Base-by-base conservation (phyloP, 306 rosid genomes). In the Prunus kanzakura region DNA sequence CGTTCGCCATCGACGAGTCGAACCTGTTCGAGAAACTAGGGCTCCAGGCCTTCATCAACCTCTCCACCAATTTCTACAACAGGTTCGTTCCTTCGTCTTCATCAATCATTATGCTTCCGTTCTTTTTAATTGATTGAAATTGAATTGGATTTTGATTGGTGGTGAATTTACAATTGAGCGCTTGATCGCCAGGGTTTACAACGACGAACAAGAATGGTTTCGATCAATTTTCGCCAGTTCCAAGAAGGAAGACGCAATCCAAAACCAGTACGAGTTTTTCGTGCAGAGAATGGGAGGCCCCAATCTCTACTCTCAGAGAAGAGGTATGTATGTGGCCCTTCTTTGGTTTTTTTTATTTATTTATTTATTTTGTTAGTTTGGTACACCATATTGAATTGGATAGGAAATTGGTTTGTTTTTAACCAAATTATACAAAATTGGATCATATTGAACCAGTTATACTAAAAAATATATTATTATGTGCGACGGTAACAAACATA, bases 221-320 rank as follows among this genome's bases (percentile, higher is more conserved):
- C 87, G 89, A 54, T 85, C 88, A 5, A 90, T 92, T 51, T 95
- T 95, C 46, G 92, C 76, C 4, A 85, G 69, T 30, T 89, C 93
- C 2, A 85, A 89, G 50, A 95, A 88, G 81, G 88, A 90, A 49
- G 83, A 84, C 8, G 92, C 99, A 41, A 90, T 95, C 45, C 92
- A 89, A 65, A 95, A 95, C 38, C 96, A 95, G 35, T 95, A 92
- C 72, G 93, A 95, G 81, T 95, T 95, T 49, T 80, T 95, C n/a
- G 92, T 88, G 19, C 96, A 92, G 78, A 84, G 93, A 80, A 87
- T 90, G 96, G 97, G 97, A 38, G 97, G 97, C 13, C 97, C 97
- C 22, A 66, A 90, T 82, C 86, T 92, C 11, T 95, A 82, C 74
- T 95, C 97, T 49, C 96, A 88, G 45, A 88, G 96, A 86, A 92